These are phyloP conservation scores for Cytospora piceae DNA, from an alignment of 2,329 filamentous ascomycete genomes.

Conservation along the genomic window DNA sequence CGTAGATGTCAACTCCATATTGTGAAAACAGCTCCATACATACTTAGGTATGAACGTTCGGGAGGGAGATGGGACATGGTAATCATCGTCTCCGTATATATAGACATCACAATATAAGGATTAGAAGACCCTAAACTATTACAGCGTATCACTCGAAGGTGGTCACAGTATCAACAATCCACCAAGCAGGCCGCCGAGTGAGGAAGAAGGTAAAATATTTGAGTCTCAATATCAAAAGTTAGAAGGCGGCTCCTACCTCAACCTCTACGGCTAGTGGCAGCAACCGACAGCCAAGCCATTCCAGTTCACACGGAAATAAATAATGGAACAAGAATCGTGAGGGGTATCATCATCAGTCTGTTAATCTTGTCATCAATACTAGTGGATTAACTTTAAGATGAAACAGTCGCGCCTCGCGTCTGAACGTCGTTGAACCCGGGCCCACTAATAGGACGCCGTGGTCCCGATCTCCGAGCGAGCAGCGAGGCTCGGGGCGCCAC, in stretches of 20 bases:
- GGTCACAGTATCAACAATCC: not conserved
- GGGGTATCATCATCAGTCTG: not conserved
- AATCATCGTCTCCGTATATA: not conserved
- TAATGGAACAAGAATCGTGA: not conserved
- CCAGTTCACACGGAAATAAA: not conserved
- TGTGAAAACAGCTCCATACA: constrained; percentile 14
- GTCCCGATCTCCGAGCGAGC: not conserved
- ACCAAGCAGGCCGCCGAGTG: not conserved
- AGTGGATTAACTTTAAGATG: not conserved
- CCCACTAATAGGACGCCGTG: not conserved
- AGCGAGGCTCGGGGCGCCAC: not conserved
- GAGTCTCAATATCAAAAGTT: not conserved
- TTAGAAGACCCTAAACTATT: not conserved
- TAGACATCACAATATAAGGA: not conserved
- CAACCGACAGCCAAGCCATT: not conserved
- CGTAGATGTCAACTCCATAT: constrained; percentile 25
- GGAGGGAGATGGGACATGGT: not conserved
- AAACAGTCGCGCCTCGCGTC: not conserved
- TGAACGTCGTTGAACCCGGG: not conserved
- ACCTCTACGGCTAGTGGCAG: not conserved
- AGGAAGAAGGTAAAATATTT: not conserved
- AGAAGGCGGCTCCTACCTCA: not conserved
- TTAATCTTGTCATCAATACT: constrained; percentile 7
- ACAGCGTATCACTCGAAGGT: not conserved
- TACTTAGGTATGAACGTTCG: not conserved